These are phyloP conservation scores for Backusella tuberculispora DNA, from an alignment of 192 early-diverging fungal genomes.

Conservation along the genomic window DNA sequence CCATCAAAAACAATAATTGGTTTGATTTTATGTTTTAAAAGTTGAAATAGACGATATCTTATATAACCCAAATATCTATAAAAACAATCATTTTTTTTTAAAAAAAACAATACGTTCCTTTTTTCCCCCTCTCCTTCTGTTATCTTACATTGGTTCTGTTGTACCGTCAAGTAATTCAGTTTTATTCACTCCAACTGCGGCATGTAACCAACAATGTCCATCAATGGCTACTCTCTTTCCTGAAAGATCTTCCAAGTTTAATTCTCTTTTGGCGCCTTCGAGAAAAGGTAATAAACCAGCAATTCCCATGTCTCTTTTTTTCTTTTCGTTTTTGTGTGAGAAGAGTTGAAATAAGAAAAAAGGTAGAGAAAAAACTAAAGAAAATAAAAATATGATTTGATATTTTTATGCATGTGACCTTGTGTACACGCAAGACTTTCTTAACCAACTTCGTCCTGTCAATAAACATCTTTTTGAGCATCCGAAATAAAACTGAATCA, in stretches of 20 bases:
- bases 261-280: constrained; percentile 67
- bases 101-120: too few relatives aligned
- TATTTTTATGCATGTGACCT: too few relatives aligned
- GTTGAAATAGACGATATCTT: constrained; percentile 73
- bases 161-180: constrained; percentile 72
- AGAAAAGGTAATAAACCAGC: constrained; percentile 83
- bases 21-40: constrained; percentile 70
- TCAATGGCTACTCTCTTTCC: constrained; percentile 85
- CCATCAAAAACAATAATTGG: constrained; percentile 98
- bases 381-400: too few relatives aligned
- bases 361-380: neutral
- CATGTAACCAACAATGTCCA: constrained; percentile 95
- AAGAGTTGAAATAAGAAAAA: neutral
- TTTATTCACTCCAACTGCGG: constrained; percentile 84
- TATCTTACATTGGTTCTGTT: constrained; percentile 65
- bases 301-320: constrained; percentile 85
- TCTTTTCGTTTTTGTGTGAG: neutral
- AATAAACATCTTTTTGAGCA: too few relatives aligned
- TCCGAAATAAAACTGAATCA: too few relatives aligned
- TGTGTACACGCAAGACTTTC: too few relatives aligned
- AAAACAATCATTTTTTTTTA: constrained; percentile 6
- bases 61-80: constrained; percentile 85
- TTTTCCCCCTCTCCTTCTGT: neutral
- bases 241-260: constrained; percentile 74
- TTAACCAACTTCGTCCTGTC: too few relatives aligned